A percentile compares a stretch with the other conserved stretches of the same genome.
phyloP scores from a whole-genome alignment of 106 monocot species.

The Amphibolis antarctica region DNA sequence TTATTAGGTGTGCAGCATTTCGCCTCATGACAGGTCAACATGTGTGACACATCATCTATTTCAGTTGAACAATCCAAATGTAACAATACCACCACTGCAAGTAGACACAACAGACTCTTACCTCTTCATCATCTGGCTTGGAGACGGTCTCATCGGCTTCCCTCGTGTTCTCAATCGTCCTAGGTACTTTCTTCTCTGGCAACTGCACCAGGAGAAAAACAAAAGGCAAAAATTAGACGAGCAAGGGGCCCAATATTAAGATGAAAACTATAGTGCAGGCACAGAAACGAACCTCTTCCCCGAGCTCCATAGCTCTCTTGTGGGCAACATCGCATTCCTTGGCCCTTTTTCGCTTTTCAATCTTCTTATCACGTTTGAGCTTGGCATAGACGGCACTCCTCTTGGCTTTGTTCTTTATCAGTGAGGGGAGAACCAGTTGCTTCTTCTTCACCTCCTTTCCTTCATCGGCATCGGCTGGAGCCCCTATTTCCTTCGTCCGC shows the following conservation, averaged over 20 bases:
- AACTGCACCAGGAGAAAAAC: conserved; percentile 20
- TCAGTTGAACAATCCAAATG: too few relatives aligned
- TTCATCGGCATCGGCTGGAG: background rate
- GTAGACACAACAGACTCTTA: too few relatives aligned
- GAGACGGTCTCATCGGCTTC: conserved; percentile 57
- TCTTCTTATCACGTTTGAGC: conserved; percentile 72
- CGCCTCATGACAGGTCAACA: background rate
- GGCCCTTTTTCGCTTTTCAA: conserved; percentile 52
- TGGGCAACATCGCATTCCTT: conserved; percentile 44
- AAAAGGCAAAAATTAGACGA: background rate
- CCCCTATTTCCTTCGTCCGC: background rate
- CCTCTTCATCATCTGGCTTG: conserved; percentile 60
- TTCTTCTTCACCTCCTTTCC: conserved; percentile 14
- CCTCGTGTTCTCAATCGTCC: conserved; percentile 66
- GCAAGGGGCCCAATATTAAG: background rate
- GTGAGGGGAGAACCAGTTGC: conserved; percentile 32
- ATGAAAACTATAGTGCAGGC: background rate
- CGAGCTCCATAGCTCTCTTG: conserved; percentile 68
- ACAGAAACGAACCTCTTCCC: conserved; percentile 39
- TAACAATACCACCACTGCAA: too few relatives aligned
- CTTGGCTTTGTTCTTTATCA: conserved; percentile 90
- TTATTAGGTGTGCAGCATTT: background rate
- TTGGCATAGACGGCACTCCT: conserved; percentile 61
- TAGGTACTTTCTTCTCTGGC: conserved; percentile 37
- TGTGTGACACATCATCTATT: too few relatives aligned